phyloP scores from a whole-genome alignment of 495 filamentous ascomycete genomes.

The Chaetomidium leptoderma region DNA sequence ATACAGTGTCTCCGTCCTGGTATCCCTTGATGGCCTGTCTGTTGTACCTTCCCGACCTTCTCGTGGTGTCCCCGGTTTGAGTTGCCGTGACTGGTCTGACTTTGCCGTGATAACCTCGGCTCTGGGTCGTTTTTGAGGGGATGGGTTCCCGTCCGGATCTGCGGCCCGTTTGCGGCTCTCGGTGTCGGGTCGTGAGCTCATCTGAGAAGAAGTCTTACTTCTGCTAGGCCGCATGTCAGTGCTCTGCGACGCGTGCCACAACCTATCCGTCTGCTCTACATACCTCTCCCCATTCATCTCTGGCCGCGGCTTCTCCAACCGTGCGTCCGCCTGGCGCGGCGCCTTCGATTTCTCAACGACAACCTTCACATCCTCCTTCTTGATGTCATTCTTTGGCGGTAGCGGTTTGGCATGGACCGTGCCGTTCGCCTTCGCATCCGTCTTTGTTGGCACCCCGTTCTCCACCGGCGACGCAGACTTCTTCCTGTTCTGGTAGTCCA shows the following conservation, averaged over 20 bases:
- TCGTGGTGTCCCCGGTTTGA: slow-evolving; percentile 26
- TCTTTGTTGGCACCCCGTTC: slow-evolving; percentile 25
- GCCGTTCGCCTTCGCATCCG: slow-evolving; percentile 23
- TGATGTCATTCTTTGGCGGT: slow-evolving; percentile 9
- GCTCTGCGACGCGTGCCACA: background rate
- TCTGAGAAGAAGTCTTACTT: slow-evolving; percentile 19
- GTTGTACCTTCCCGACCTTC: slow-evolving; percentile 21
- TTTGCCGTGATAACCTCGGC: slow-evolving; percentile 30
- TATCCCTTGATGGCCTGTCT: slow-evolving; percentile 29
- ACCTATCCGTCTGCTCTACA: background rate
- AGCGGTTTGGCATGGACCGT: slow-evolving; percentile 9
- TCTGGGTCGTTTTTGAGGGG: slow-evolving; percentile 38
- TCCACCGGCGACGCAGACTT: slow-evolving; percentile 40
- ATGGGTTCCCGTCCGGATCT: slow-evolving; percentile 35
- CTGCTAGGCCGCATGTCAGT: slow-evolving; percentile 25
- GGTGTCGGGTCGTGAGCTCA: slow-evolving; percentile 25
- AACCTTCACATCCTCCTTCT: slow-evolving; percentile 20
- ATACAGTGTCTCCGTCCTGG: slow-evolving; percentile 23
- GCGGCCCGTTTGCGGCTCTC: slow-evolving; percentile 38
- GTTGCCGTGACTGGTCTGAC: slow-evolving; percentile 23
- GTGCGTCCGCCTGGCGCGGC: slow-evolving; percentile 16
- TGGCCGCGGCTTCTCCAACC: slow-evolving; percentile 25
- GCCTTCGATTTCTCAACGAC: slow-evolving; percentile 27
- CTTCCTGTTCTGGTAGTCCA: slow-evolving; percentile 45
- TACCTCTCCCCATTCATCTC: slow-evolving; percentile 34